Evolutionary conservation across 2,329 filamentous ascomycete species (phyloP).

Genomic region (Xylariaceae sp.): DNA sequence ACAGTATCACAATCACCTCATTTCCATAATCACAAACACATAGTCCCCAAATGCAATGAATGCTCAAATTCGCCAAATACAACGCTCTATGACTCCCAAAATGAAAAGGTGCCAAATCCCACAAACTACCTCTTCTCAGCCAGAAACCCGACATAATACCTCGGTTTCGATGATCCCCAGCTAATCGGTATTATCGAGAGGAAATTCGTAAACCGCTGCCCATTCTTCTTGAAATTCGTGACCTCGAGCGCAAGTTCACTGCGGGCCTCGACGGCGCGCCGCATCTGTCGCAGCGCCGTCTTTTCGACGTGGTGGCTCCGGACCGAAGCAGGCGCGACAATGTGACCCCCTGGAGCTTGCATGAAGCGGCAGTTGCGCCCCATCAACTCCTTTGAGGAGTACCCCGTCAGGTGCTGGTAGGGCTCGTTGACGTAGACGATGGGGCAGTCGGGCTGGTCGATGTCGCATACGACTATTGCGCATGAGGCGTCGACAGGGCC

Average conservation of each 20-base stretch:
- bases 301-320: slow-evolving; percentile 60
- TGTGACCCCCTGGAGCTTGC: slow-evolving; percentile 66
- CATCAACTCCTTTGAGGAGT: slow-evolving; percentile 65
- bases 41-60: too few species aligned
- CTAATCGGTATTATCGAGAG: slow-evolving; percentile 79
- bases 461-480: slow-evolving; percentile 76
- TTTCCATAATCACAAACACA: too few species aligned
- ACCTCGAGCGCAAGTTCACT: slow-evolving; percentile 49
- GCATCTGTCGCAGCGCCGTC: slow-evolving; percentile 53
- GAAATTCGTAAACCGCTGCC: slow-evolving; percentile 73
- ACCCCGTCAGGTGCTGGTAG: slow-evolving; percentile 75
- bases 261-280: slow-evolving; percentile 40
- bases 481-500: slow-evolving; percentile 81
- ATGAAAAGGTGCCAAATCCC: background rate
- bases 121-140: slow-evolving; percentile 42
- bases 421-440: slow-evolving; percentile 81
- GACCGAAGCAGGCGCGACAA: slow-evolving; percentile 43
- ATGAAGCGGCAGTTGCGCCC: slow-evolving; percentile 82
- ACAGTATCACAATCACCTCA: too few species aligned
- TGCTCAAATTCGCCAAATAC: too few species aligned
- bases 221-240: slow-evolving; percentile 77
- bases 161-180: slow-evolving; percentile 59
- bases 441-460: slow-evolving; percentile 65
- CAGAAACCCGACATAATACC: slow-evolving; percentile 77
- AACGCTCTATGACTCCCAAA: background rate